Evolutionary conservation across 73 alveolate genomes (phyloP).

Genomic region (Tetrahymena elliotti): DNA sequence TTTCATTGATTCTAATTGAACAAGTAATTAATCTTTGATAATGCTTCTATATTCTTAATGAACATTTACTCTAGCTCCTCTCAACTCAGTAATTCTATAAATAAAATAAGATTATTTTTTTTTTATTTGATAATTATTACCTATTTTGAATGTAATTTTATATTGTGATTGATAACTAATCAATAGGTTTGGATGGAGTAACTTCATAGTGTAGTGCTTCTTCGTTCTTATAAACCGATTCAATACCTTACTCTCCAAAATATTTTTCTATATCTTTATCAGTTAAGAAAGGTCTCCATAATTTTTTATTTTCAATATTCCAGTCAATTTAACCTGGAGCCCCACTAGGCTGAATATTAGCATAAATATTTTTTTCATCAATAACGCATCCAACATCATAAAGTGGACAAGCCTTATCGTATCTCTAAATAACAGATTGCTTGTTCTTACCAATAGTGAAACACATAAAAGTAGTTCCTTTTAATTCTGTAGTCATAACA

Average conservation of each 20-base stretch:
- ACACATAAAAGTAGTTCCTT: constrained; percentile 58
- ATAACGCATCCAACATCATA: constrained; percentile 86
- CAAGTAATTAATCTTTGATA: constrained; percentile 46
- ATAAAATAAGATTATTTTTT: neutral
- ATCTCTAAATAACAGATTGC: constrained; percentile 47
- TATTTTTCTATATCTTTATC: constrained; percentile 48
- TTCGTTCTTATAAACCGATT: constrained; percentile 72
- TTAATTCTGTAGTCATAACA: constrained; percentile 75
- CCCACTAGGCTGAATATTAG: constrained; percentile 65
- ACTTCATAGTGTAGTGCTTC: constrained; percentile 56
- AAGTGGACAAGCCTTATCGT: constrained; percentile 83
- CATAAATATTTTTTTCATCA: constrained; percentile 84
- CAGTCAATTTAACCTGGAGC: constrained; percentile 88
- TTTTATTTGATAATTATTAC: constrained; percentile 36
- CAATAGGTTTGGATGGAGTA: constrained; percentile 45
- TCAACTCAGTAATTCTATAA: constrained; percentile 17
- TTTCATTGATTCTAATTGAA: constrained; percentile 40
- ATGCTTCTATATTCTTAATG: constrained; percentile 44
- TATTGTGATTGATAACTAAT: constrained; percentile 44
- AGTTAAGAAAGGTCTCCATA: constrained; percentile 90
- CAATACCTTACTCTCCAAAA: constrained; percentile 57
- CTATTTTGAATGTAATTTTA: constrained; percentile 47
- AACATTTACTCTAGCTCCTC: constrained; percentile 28
- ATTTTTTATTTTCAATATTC: constrained; percentile 65
- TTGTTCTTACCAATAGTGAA: constrained; percentile 73